Base-by-base conservation (phyloP, 805 yeast species). In the Saccharomycopsis fermentans region DNA sequence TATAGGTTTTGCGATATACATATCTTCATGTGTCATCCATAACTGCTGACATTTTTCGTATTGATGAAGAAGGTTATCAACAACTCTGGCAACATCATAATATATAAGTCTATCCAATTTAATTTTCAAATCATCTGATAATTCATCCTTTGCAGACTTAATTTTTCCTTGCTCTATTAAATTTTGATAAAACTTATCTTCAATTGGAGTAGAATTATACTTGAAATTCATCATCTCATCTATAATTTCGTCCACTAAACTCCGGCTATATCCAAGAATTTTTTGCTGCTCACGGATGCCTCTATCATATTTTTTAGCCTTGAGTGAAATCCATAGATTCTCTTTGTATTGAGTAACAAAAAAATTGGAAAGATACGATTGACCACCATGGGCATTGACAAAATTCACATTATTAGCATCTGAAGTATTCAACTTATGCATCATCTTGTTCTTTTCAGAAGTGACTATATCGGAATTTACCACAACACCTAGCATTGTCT, bases 391-490 rank as follows among this genome's bases (percentile, higher is more conserved):
- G 12, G 58, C 54, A 50, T 55, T 60, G 5, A 51, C 32, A 11
- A 58, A 36, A 47, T 57, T 55, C 17, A 47, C 52, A 34, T 54
- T 54, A n/a, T 60, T 58, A 6, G 58, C 59, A 35, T 54, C 29
- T 8, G 48, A 29, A 6, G 59, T 55, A 37, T 58, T 60, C 17
- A 59, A 40, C 29, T 54, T 58, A 37, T 55, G 55, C 56, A 81
- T 82, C 58, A 87, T 77, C 70, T 84, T 84, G 3, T 88, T 84
- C 71, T 92, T 94, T 67, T 94, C 99, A 12, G 92, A 85, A 37
- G 86, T 81, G 21, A 94, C 90, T 57, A 94, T 96, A 70, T 94
- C 98, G 64, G 99, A 98, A 2, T 95, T 92, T 37, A 94, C 78
- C 3, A 94, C 98, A 2, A 90, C 80, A 11, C 87, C 80, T 54